Evolutionary conservation across 2,329 filamentous ascomycete species (phyloP).

Genomic region (Bipolaris victoriae): DNA sequence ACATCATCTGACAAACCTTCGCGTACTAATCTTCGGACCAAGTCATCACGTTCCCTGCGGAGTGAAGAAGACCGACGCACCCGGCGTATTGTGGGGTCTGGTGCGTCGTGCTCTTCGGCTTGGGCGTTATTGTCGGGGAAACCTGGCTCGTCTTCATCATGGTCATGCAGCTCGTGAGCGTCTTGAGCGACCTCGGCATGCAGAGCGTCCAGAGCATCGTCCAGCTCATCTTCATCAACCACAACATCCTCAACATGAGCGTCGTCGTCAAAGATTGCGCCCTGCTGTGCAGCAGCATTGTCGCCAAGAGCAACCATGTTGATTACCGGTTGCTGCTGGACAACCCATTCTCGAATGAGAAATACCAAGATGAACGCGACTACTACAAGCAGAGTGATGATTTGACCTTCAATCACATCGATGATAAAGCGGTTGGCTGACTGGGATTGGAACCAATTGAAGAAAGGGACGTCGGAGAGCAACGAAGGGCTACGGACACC

Average conservation of each 20-base stretch:
- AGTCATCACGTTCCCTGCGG: conserved; percentile 20
- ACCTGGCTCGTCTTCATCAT: neutral
- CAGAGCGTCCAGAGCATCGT: conserved; percentile 9
- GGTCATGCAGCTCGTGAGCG: neutral
- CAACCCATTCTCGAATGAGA: conserved; percentile 94
- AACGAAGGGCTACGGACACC: conserved; percentile 43
- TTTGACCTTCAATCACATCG: conserved; percentile 85
- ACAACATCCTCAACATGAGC: conserved; percentile 20
- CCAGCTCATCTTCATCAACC: conserved; percentile 16
- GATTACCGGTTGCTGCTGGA: conserved; percentile 93
- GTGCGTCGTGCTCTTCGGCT: conserved; percentile 1
- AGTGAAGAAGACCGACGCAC: conserved; percentile 25
- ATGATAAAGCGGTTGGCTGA: conserved; percentile 79
- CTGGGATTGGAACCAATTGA: conserved; percentile 62
- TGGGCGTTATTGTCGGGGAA: neutral
- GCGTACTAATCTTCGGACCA: conserved; percentile 23
- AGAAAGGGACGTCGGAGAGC: conserved; percentile 64
- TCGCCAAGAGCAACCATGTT: conserved; percentile 67
- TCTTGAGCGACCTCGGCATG: conserved; percentile 10
- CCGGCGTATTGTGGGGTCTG: conserved; percentile 19
- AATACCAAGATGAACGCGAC: conserved; percentile 97
- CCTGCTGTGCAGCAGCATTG: conserved; percentile 34
- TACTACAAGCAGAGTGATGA: conserved; percentile 91
- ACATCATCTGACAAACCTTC: conserved; percentile 31
- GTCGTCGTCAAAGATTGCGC: conserved; percentile 36